These are phyloP conservation scores for Solanum clarkiae DNA, from an alignment of 257 asterid species.

Conservation along the genomic window DNA sequence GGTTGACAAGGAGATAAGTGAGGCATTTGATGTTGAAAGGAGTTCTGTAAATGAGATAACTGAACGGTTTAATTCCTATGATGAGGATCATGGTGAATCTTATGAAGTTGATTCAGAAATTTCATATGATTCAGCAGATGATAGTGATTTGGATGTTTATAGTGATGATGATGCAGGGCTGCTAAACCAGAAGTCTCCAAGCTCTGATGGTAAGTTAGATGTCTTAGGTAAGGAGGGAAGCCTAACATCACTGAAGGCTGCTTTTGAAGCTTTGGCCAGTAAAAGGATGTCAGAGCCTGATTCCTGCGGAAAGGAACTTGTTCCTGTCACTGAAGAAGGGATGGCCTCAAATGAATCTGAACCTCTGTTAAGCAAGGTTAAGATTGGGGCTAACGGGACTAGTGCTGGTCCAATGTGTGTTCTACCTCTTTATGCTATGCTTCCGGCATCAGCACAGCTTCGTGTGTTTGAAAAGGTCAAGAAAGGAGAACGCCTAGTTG, in stretches of 20 bases:
- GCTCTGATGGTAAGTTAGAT: conserved; percentile 29
- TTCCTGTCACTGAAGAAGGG: conserved; percentile 13
- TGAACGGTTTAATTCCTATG: conserved; percentile 48
- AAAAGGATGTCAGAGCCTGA: conserved; percentile 14
- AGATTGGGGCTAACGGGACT: conserved; percentile 12
- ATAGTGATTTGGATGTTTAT: conserved; percentile 58
- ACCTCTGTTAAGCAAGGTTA: conserved; percentile 8
- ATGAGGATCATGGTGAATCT: conserved; percentile 36
- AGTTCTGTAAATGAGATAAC: conserved; percentile 40
- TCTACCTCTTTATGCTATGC: conserved; percentile 95
- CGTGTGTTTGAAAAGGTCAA: conserved; percentile 66
- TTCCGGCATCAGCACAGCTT: conserved; percentile 89
- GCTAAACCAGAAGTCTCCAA: conserved; percentile 11
- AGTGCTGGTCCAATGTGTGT: conserved; percentile 41
- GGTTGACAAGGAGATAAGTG: conserved; percentile 50
- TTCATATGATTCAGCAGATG: conserved; percentile 55
- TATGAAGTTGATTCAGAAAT: conserved; percentile 51
- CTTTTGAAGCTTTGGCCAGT: conserved; percentile 60
- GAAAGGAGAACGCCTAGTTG: conserved; percentile 79
- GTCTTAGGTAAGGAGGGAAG: conserved; percentile 25
- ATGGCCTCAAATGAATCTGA: conserved; percentile 4
- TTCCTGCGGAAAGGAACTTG: conserved; percentile 14
- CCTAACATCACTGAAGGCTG: conserved; percentile 59
- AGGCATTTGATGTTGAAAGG: conserved; percentile 67
- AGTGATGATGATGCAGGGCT: conserved; percentile 36